These are phyloP conservation scores for Cenchrus americanus DNA, from an alignment of 176 grass and related monocot genomes.

Conservation along the genomic window DNA sequence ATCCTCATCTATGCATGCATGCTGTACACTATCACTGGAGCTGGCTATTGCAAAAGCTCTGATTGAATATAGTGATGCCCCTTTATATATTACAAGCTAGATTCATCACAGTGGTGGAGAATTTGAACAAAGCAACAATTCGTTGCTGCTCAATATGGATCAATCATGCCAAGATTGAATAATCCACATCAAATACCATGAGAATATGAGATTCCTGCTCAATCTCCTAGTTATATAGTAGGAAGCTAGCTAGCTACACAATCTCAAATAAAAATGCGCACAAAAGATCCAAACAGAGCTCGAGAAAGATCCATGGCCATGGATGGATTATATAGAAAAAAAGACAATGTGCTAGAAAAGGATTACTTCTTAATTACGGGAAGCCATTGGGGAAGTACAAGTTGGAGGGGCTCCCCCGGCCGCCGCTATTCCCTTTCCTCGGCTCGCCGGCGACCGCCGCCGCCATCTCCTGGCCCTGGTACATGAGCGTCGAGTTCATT, in stretches of 20 bases:
- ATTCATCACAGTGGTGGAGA: slow-evolving; percentile 21
- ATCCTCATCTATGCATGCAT: not conserved
- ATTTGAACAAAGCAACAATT: not conserved
- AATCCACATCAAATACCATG: slow-evolving; percentile 44
- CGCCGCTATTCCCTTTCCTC: slow-evolving; percentile 55
- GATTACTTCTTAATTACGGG: slow-evolving; percentile 27
- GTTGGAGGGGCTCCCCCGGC: slow-evolving; percentile 57
- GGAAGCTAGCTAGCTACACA: slow-evolving; percentile 2
- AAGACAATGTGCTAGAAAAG: not conserved
- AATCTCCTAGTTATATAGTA: slow-evolving; percentile 15
- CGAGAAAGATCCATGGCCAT: not conserved
- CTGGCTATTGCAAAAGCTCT: not conserved
- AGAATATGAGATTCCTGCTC: slow-evolving; percentile 27
- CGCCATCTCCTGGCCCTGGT: slow-evolving; percentile 70
- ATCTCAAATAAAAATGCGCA: not conserved
- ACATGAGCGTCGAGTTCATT: slow-evolving; percentile 84
- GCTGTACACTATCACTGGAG: slow-evolving; percentile 20
- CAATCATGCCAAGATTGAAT: not conserved
- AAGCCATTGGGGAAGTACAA: slow-evolving; percentile 82
- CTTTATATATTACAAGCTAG: not conserved
- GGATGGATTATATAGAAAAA: not conserved
- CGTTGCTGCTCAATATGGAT: not conserved
- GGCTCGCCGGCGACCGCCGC: slow-evolving; percentile 35
- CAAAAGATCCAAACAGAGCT: slow-evolving; percentile 12
- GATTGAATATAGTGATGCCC: slow-evolving; percentile 13